Percentiles rank a stretch among this genome's conserved stretches.
Conservation (phyloP, 371 early-diverging fungal species). For the Mortierella sp. region DNA sequence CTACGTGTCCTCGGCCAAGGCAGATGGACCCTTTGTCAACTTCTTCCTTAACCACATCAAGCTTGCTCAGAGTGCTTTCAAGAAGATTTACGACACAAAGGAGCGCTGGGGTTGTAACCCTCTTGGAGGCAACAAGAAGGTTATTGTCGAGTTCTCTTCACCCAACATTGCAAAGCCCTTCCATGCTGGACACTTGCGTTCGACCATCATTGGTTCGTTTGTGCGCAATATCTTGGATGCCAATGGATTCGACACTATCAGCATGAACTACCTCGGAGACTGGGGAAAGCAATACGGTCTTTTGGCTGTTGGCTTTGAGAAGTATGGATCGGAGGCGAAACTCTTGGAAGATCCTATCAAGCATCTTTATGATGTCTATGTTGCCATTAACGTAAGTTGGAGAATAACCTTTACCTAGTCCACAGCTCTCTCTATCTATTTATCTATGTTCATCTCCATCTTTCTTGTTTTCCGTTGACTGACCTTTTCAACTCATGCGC, state of each 20-base stretch:
- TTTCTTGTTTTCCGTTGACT: constrained; percentile 1
- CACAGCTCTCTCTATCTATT: neutral
- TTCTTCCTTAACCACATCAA: constrained; percentile 76
- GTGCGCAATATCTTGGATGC: constrained; percentile 86
- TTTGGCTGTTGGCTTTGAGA: constrained; percentile 93
- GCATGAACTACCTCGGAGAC: constrained; percentile 99
- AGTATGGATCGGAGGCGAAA: constrained; percentile 84
- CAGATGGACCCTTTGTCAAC: constrained; percentile 88
- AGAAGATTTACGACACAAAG: constrained; percentile 57
- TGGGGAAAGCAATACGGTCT: constrained; percentile 99
- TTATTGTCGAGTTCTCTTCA: constrained; percentile 94
- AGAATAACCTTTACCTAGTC: too few species aligned
- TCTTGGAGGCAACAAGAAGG: constrained; percentile 73
- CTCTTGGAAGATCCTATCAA: constrained; percentile 91
- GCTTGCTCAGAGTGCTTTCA: constrained; percentile 63
- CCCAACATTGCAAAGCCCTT: constrained; percentile 99
- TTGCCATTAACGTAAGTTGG: constrained; percentile 84
- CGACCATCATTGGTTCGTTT: constrained; percentile 99
- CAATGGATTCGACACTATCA: constrained; percentile 87
- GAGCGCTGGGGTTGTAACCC: constrained; percentile 75
- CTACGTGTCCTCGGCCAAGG: constrained; percentile 63
- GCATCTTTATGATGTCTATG: constrained; percentile 97
- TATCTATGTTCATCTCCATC: neutral
- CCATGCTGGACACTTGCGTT: constrained; percentile 99
- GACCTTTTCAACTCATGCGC: neutral